Conservation (phyloP, 2,329 filamentous ascomycete genomes). For the Ophioceras dolichostomum region DNA sequence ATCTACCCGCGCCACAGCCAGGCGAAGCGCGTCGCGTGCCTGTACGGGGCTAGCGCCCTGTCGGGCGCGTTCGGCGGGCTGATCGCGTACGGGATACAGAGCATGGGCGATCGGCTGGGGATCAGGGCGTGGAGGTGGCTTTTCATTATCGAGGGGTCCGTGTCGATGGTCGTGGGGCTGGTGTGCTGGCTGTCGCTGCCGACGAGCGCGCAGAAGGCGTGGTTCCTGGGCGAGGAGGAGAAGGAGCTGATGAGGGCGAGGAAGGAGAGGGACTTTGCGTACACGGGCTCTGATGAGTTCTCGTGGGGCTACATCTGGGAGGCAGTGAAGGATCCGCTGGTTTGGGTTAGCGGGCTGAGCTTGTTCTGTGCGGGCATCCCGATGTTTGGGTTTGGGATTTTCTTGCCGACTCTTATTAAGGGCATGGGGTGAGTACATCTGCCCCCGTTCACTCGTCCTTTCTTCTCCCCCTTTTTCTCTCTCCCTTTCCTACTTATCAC, state of each 20-base stretch:
- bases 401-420: neutral
- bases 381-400: neutral
- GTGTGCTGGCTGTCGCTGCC: slow-evolving; percentile 2
- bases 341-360: neutral
- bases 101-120: slow-evolving; percentile 22
- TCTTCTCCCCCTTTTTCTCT: too few relatives aligned
- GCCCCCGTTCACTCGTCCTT: too few relatives aligned
- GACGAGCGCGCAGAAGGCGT: neutral
- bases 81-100: slow-evolving; percentile 11
- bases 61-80: slow-evolving; percentile 12
- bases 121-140: slow-evolving; percentile 11
- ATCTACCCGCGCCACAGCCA: slow-evolving; percentile 17
- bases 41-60: slow-evolving; percentile 12
- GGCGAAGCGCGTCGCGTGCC: slow-evolving; percentile 12
- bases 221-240: neutral
- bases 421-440: neutral
- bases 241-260: neutral
- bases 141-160: neutral
- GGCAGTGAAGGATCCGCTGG: neutral
- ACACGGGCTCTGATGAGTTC: neutral
- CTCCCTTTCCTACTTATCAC: too few relatives aligned
- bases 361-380: neutral
- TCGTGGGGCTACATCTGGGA: neutral
- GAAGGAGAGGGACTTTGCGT: neutral
- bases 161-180: slow-evolving; percentile 1